These are phyloP conservation scores for Spathaspora jeffriesii DNA, from an alignment of 1,139 yeast genomes.

Conservation along the genomic window DNA sequence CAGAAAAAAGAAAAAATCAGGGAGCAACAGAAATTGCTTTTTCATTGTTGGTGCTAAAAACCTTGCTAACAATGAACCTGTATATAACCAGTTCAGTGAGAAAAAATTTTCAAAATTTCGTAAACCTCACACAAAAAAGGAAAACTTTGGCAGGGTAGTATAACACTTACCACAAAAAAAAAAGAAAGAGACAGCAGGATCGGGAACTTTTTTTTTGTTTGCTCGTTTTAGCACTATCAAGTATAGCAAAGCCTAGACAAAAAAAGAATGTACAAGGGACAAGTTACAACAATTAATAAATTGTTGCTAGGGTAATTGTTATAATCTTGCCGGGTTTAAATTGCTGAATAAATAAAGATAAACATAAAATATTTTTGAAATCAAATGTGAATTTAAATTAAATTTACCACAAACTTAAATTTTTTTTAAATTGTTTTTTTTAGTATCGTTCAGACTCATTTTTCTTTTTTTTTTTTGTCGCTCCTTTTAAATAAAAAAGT, in stretches of 20 bases:
- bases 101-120: not conserved
- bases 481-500: not conserved
- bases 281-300: not conserved
- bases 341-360: not conserved
- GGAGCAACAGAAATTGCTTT: slow-evolving; percentile 1
- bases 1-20: not conserved
- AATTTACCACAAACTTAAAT: not conserved
- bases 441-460: not conserved
- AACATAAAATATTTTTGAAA: not conserved
- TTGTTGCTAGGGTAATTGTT: not conserved
- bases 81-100: not conserved
- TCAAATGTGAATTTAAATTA: not conserved
- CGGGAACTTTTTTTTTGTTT: not conserved
- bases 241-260: too few species aligned
- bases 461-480: too few species aligned
- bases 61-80: not conserved
- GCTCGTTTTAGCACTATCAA: not conserved
- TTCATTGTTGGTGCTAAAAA: not conserved
- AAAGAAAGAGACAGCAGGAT: not conserved
- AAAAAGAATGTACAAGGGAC: not conserved
- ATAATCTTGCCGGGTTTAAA: not conserved
- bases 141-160: not conserved
- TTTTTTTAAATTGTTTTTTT: not conserved
- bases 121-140: not conserved
- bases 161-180: not conserved